phyloP scores from a whole-genome alignment of 768 basidiomycete genomes.

The Hygrocybe punicea region DNA sequence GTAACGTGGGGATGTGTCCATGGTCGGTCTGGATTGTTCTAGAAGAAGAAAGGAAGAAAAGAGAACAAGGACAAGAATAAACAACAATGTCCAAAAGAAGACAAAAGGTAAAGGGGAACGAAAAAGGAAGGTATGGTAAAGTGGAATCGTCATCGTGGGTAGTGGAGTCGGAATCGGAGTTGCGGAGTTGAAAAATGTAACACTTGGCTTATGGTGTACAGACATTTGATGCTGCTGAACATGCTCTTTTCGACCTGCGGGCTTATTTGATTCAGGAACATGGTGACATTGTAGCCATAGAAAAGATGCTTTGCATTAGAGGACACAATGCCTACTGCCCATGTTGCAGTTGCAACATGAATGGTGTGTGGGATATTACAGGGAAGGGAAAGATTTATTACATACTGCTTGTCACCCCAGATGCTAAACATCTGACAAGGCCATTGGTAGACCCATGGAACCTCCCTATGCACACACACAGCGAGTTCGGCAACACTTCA shows the following conservation, averaged over 20 bases:
- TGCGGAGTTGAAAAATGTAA: no score
- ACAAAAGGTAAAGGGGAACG: no score
- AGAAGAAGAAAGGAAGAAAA: no score
- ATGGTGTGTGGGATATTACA: slow-evolving; percentile 11
- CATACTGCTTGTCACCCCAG: slow-evolving; percentile 17
- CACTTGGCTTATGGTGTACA: slow-evolving; percentile 36
- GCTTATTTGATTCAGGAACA: slow-evolving; percentile 27
- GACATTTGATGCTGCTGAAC: slow-evolving; percentile 29
- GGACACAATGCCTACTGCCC: slow-evolving; percentile 35
- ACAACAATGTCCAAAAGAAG: no score
- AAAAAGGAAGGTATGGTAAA: no score
- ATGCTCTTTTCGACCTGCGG: slow-evolving; percentile 21
- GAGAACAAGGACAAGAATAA: no score
- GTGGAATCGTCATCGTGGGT: no score
- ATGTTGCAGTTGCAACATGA: slow-evolving; percentile 35
- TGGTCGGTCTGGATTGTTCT: no score
- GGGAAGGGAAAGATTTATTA: slow-evolving; percentile 18
- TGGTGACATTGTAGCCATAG: slow-evolving; percentile 33
- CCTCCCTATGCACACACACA: slow-evolving; percentile 21
- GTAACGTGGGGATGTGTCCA: no score
- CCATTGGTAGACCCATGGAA: slow-evolving; percentile 8
- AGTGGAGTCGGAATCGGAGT: no score
- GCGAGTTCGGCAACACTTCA: slow-evolving; percentile 5
- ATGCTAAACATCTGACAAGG: not conserved
- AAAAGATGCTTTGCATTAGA: slow-evolving; percentile 33